A percentile compares a stretch with the other conserved stretches of the same genome.
These are phyloP conservation scores for Grigorovia yakushimaensis DNA, from an alignment of 805 yeast genomes.

Conservation along the genomic window DNA sequence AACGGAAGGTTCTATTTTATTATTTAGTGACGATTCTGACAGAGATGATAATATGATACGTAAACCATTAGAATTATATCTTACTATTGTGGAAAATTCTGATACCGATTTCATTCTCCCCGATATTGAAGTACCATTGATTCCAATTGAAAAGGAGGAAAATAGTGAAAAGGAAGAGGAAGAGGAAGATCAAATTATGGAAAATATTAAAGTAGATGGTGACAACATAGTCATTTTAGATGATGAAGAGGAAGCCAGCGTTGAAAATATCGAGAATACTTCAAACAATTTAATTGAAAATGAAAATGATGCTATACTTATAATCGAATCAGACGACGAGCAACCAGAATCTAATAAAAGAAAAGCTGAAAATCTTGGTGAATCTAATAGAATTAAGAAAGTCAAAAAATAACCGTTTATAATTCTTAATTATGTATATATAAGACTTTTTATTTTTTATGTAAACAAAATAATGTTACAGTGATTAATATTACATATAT, in stretches of 20 bases:
- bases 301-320: conserved; percentile 3
- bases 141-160: background rate
- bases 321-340: conserved; percentile 7
- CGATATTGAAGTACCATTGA: conserved; percentile 6
- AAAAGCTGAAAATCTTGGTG: background rate
- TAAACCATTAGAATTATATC: conserved; percentile 54
- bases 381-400: background rate
- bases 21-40: conserved; percentile 77
- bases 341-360: background rate
- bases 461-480: background rate
- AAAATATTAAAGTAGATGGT: background rate
- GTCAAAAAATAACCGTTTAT: background rate
- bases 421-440: background rate
- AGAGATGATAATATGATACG: conserved; percentile 23
- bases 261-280: background rate
- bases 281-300: conserved; percentile 4
- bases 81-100: conserved; percentile 24
- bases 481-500: background rate
- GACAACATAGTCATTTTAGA: conserved; percentile 3
- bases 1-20: conserved; percentile 48
- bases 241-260: conserved; percentile 3
- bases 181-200: conserved; percentile 1
- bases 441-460: too few relatives aligned
- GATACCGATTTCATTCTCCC: conserved; percentile 22
- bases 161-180: background rate